Percentiles rank a stretch among this genome's conserved stretches.
phyloP scores from a whole-genome alignment of 2,329 filamentous ascomycete species.

The Dendryphion nanum region DNA sequence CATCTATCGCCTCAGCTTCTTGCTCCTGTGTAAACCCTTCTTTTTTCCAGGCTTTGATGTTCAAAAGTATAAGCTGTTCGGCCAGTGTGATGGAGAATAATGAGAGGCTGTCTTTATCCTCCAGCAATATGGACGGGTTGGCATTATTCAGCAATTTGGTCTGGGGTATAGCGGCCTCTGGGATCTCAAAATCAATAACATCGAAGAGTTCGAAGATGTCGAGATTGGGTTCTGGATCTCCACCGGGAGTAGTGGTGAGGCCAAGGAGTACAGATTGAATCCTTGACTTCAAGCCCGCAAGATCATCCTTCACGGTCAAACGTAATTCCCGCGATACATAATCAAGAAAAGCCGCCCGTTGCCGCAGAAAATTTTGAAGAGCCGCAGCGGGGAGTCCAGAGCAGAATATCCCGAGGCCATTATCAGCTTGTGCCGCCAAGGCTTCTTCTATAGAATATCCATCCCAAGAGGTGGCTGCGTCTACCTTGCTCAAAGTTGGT shows the following conservation, averaged over 20 bases:
- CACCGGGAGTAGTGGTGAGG: conserved; percentile 64
- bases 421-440: conserved; percentile 19
- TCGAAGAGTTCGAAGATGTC: conserved; percentile 93
- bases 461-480: conserved; percentile 72
- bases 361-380: conserved; percentile 73
- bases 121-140: conserved; percentile 63
- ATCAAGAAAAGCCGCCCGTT: conserved; percentile 75
- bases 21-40: conserved; percentile 39
- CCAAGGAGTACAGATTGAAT: conserved; percentile 70
- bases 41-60: conserved; percentile 60
- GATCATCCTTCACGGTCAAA: conserved; percentile 67
- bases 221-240: conserved; percentile 64
- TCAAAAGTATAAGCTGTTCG: conserved; percentile 70
- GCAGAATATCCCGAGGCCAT: conserved; percentile 60
- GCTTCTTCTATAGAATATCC: conserved; percentile 56
- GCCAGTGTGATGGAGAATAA: conserved; percentile 71
- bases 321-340: conserved; percentile 86
- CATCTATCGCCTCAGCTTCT: conserved; percentile 29
- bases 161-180: conserved; percentile 48
- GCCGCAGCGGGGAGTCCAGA: conserved; percentile 65
- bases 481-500: conserved; percentile 68
- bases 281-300: conserved; percentile 52
- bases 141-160: conserved; percentile 62
- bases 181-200: conserved; percentile 69
- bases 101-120: conserved; percentile 55